These are phyloP conservation scores for Exobasidium cylindrosporum DNA, from an alignment of 1,284 basidiomycete genomes.

Conservation along the genomic window DNA sequence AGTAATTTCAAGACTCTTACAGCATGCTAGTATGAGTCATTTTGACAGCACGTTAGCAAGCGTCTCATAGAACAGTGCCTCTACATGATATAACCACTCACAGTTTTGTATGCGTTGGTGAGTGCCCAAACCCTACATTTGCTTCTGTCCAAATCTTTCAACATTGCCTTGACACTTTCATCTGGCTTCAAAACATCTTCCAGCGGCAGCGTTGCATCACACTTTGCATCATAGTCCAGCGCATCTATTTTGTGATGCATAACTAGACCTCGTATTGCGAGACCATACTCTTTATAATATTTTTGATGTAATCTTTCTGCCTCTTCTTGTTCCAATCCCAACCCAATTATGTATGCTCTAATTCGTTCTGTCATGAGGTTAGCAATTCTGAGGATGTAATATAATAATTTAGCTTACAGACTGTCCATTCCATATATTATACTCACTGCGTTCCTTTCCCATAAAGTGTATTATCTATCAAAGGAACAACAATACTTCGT, in stretches of 20 bases:
- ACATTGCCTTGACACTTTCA: constrained; percentile 65
- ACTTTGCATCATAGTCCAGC: constrained; percentile 78
- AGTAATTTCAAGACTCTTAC: constrained; percentile 73
- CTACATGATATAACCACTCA: background rate
- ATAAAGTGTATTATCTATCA: background rate
- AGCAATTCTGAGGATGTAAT: constrained; percentile 60
- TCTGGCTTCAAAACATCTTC: constrained; percentile 74
- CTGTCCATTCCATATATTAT: constrained; percentile 7
- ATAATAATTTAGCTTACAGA: constrained; percentile 11
- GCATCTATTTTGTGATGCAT: constrained; percentile 79
- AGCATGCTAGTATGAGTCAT: constrained; percentile 57
- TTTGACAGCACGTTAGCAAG: background rate
- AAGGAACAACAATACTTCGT: background rate
- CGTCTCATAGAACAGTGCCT: constrained; percentile 12
- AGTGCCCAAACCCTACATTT: constrained; percentile 63
- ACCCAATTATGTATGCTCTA: constrained; percentile 72
- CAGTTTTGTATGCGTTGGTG: constrained; percentile 49
- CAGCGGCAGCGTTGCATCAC: constrained; percentile 77
- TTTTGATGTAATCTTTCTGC: constrained; percentile 70
- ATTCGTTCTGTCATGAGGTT: constrained; percentile 75
- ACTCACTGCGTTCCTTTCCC: constrained; percentile 26
- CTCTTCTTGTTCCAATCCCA: constrained; percentile 69
- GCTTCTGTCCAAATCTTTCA: constrained; percentile 73
- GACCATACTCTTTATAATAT: constrained; percentile 75
- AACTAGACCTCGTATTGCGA: constrained; percentile 77